Percentiles rank a stretch among this genome's conserved stretches.
phyloP scores from a whole-genome alignment of 1,284 basidiomycete species.

The Naganishia albida region DNA sequence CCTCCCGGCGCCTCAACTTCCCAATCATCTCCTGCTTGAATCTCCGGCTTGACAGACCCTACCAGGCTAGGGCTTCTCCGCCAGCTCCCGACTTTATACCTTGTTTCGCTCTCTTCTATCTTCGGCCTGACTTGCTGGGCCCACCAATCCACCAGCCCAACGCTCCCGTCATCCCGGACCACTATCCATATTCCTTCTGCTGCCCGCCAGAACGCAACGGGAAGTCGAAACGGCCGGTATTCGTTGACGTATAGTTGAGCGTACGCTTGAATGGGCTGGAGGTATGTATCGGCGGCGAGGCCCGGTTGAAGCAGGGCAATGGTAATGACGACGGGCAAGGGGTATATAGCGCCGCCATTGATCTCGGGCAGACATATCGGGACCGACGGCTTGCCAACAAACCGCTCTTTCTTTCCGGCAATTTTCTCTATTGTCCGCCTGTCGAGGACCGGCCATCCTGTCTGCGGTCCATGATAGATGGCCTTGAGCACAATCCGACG shows the following conservation, averaged over 20 bases:
- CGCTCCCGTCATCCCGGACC: background rate
- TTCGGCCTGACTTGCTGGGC: background rate
- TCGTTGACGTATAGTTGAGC: constrained; percentile 1
- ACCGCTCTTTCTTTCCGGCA: background rate
- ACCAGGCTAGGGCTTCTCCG: background rate
- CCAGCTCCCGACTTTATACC: background rate
- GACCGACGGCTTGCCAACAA: background rate
- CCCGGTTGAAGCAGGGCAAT: constrained; percentile 1
- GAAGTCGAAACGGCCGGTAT: constrained; percentile 3
- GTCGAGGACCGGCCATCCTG: constrained; percentile 13
- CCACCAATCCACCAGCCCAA: constrained; percentile 3
- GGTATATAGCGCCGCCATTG: background rate
- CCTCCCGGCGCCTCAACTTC: background rate
- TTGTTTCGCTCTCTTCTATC: background rate
- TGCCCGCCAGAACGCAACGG: constrained; percentile 6
- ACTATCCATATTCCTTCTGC: constrained; percentile 8
- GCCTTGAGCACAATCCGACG: background rate
- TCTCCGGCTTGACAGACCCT: background rate
- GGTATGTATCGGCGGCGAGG: background rate
- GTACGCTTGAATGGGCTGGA: background rate
- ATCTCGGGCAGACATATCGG: background rate
- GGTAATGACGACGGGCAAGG: background rate
- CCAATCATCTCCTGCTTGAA: background rate
- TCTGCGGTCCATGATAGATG: background rate
- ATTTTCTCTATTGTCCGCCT: background rate